phyloP scores from a whole-genome alignment of 208 protist species.

The Acanthamoeba castellanii region DNA sequence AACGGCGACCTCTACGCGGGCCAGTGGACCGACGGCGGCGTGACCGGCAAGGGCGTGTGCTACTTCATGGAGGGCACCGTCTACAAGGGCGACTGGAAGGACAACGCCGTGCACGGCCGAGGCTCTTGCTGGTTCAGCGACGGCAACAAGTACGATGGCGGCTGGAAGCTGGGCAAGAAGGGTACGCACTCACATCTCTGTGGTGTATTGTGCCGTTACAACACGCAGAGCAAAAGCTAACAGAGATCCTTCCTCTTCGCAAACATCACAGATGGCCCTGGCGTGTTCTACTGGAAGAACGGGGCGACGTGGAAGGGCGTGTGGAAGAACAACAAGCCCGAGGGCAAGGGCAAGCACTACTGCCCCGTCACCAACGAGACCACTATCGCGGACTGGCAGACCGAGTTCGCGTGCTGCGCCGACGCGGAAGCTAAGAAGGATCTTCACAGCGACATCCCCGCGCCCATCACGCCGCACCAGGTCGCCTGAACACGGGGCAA shows the following conservation, averaged over 20 bases:
- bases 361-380: neutral
- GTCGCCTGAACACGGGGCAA: too few relatives aligned
- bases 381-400: neutral
- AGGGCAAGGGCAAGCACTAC: slow-evolving; percentile 65
- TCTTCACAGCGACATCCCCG: slow-evolving; percentile 3
- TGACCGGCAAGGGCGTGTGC: slow-evolving; percentile 51
- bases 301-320: slow-evolving; percentile 37
- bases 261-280: neutral
- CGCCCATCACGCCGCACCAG: neutral
- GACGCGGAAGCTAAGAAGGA: neutral
- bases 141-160: slow-evolving; percentile 50
- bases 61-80: slow-evolving; percentile 63
- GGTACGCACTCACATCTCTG: neutral
- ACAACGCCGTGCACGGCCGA: slow-evolving; percentile 44
- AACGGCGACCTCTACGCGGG: slow-evolving; percentile 58
- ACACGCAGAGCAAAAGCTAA: too few relatives aligned
- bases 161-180: slow-evolving; percentile 50
- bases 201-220: neutral
- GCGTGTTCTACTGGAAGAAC: slow-evolving; percentile 52
- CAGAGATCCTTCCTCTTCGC: too few relatives aligned
- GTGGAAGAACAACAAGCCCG: slow-evolving; percentile 62
- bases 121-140: slow-evolving; percentile 49
- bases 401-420: slow-evolving; percentile 43
- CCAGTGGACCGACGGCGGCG: slow-evolving; percentile 45
- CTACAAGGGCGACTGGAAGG: slow-evolving; percentile 55